Conservation (phyloP, 768 basidiomycete species). For the Cystobasidiopsis lactophilus region DNA sequence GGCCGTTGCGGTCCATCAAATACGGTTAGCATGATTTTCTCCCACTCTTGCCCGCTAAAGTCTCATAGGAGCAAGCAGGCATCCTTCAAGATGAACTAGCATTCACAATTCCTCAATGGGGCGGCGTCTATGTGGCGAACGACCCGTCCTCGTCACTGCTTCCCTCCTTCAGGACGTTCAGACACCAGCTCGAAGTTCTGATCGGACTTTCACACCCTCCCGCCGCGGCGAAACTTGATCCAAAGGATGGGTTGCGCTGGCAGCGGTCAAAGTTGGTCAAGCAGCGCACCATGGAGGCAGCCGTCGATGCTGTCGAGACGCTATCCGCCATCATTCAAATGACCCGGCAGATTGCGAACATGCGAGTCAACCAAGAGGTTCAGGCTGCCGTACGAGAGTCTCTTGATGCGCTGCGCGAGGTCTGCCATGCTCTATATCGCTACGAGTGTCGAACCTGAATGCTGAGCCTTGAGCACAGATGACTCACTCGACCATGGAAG, state of each 20-base stretch:
- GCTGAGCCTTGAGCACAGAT: too few relatives aligned
- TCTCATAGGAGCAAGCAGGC: too few relatives aligned
- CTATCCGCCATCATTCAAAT: conserved; percentile 61
- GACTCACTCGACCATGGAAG: too few relatives aligned
- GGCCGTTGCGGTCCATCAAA: conserved; percentile 36
- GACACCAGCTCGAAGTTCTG: conserved; percentile 49
- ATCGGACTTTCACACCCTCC: conserved; percentile 55
- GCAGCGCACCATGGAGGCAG: conserved; percentile 45
- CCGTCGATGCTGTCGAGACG: conserved; percentile 44
- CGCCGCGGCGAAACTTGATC: conserved; percentile 25
- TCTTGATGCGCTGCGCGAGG: conserved; percentile 49
- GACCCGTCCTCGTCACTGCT: conserved; percentile 33
- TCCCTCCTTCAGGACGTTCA: conserved; percentile 40
- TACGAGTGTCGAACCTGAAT: too few relatives aligned
- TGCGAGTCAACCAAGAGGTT: conserved; percentile 70
- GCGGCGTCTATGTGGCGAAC: conserved; percentile 62
- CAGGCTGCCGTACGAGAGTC: conserved; percentile 46
- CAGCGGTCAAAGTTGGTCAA: conserved; percentile 61
- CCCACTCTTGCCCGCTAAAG: too few relatives aligned
- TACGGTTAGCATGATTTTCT: too few relatives aligned
- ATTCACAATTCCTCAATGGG: conserved; percentile 86
- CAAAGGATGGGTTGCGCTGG: conserved; percentile 35
- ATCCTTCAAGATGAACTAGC: conserved; percentile 33
- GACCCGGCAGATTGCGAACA: conserved; percentile 64
- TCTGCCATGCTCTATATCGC: conserved; percentile 30